Conservation (phyloP, 2,329 filamentous ascomycete species). For the Raffaelea arxii region DNA sequence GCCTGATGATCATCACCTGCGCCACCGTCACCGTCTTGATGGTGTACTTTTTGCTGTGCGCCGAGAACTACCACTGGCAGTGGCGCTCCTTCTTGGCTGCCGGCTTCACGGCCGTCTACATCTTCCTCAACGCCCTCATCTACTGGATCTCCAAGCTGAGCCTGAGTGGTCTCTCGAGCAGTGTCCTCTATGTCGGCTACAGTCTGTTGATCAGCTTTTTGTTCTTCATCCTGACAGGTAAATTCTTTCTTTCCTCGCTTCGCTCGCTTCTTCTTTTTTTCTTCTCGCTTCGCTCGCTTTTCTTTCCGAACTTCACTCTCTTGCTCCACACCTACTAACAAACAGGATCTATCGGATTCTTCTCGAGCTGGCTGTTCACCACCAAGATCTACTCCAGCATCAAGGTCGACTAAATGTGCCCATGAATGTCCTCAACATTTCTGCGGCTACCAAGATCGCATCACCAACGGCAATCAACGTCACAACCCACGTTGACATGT, state of each 20-base stretch:
- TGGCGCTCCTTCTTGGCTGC: conserved; percentile 92
- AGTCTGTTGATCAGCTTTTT: conserved; percentile 80
- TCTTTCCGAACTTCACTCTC: background rate
- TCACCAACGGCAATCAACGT: too few species aligned
- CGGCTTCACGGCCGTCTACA: conserved; percentile 82
- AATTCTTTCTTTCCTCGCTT: conserved; percentile 23
- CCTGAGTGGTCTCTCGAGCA: conserved; percentile 74
- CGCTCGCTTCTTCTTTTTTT: background rate
- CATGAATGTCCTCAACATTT: too few species aligned
- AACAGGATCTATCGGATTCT: conserved; percentile 86
- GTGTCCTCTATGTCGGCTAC: conserved; percentile 89
- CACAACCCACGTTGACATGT: background rate
- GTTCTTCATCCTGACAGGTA: conserved; percentile 91
- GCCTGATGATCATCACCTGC: conserved; percentile 91
- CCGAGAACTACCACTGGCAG: conserved; percentile 98
- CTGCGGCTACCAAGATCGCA: too few species aligned
- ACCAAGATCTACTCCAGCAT: conserved; percentile 94
- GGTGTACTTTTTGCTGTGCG: conserved; percentile 92
- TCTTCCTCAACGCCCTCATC: conserved; percentile 82
- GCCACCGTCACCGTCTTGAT: conserved; percentile 87
- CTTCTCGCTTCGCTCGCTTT: background rate
- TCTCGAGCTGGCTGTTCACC: conserved; percentile 89
- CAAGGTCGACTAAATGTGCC: conserved; percentile 69
- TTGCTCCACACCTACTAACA: conserved; percentile 3
- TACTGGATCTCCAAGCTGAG: conserved; percentile 87